Conservation (phyloP, 1,139 yeast species). For the Yamadazyma sp. region DNA sequence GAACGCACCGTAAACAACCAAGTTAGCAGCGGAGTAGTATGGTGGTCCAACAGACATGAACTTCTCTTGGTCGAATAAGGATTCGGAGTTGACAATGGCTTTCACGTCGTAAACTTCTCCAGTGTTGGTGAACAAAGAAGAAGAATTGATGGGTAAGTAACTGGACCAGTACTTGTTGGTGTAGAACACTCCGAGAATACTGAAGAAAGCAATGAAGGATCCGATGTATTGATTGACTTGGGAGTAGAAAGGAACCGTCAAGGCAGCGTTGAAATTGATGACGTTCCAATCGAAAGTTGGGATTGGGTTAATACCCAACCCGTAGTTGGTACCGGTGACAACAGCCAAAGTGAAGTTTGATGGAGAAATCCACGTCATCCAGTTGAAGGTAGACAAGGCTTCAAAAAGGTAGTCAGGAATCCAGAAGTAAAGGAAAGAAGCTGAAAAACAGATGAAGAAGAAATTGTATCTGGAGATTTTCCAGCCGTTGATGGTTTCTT, state of each 20-base stretch:
- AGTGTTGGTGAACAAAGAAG: slow-evolving; percentile 43
- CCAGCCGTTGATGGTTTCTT: slow-evolving; percentile 42
- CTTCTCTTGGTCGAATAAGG: slow-evolving; percentile 38
- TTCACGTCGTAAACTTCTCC: slow-evolving; percentile 45
- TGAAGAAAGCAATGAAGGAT: slow-evolving; percentile 38
- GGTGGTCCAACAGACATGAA: slow-evolving; percentile 51
- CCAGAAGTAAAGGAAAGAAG: slow-evolving; percentile 35
- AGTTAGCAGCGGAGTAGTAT: slow-evolving; percentile 37
- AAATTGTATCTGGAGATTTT: slow-evolving; percentile 30
- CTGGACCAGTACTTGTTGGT: slow-evolving; percentile 52
- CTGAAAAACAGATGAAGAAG: slow-evolving; percentile 23
- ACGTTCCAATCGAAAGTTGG: slow-evolving; percentile 54
- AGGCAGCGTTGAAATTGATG: slow-evolving; percentile 22
- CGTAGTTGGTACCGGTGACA: slow-evolving; percentile 54
- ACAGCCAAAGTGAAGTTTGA: slow-evolving; percentile 41
- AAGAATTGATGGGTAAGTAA: slow-evolving; percentile 56
- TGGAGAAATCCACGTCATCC: slow-evolving; percentile 42
- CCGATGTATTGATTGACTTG: slow-evolving; percentile 44
- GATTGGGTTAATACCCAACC: slow-evolving; percentile 61
- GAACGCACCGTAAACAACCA: slow-evolving; percentile 55
- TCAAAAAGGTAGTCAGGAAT: slow-evolving; percentile 33
- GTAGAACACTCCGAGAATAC: slow-evolving; percentile 48
- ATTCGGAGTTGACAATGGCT: slow-evolving; percentile 36
- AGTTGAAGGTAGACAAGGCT: slow-evolving; percentile 34
- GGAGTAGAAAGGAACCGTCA: slow-evolving; percentile 49